These are phyloP conservation scores for Fraxinus dipetala DNA, from an alignment of 305 asterid genomes.

Conservation along the genomic window DNA sequence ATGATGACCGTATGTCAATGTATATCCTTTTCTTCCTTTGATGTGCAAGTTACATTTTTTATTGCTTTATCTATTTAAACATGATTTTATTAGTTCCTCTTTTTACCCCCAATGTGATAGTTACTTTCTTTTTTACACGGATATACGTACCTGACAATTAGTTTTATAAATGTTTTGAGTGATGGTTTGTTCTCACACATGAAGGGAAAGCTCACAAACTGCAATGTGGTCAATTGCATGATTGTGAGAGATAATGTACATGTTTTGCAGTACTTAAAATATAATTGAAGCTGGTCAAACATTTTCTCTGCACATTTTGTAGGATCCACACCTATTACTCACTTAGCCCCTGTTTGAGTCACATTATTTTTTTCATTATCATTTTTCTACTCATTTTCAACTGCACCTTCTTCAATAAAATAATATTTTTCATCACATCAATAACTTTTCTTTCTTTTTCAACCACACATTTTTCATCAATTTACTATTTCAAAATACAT, in stretches of 20 bases:
- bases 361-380: no score
- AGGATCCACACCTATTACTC: not conserved
- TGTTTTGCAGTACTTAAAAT: not conserved
- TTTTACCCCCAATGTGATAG: not conserved
- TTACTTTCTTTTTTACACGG: not conserved
- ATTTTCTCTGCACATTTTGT: not conserved
- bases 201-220: not conserved
- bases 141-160: not conserved
- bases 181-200: not conserved
- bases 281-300: not conserved
- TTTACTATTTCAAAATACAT: no score
- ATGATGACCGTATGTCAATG: slow-evolving; percentile 49
- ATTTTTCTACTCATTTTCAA: no score
- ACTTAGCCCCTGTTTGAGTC: no score
- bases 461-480: no score
- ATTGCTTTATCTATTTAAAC: not conserved
- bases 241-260: not conserved
- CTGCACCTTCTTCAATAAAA: no score
- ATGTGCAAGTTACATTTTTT: not conserved
- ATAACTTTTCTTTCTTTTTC: no score
- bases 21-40: slow-evolving; percentile 56
- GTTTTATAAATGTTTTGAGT: not conserved
- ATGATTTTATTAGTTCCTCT: slow-evolving; percentile 5
- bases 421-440: no score
- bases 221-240: not conserved